A percentile compares a stretch with the other conserved stretches of the same genome.
phyloP scores from a whole-genome alignment of 2,329 filamentous ascomycete genomes.

The Aquanectria penicillioides region DNA sequence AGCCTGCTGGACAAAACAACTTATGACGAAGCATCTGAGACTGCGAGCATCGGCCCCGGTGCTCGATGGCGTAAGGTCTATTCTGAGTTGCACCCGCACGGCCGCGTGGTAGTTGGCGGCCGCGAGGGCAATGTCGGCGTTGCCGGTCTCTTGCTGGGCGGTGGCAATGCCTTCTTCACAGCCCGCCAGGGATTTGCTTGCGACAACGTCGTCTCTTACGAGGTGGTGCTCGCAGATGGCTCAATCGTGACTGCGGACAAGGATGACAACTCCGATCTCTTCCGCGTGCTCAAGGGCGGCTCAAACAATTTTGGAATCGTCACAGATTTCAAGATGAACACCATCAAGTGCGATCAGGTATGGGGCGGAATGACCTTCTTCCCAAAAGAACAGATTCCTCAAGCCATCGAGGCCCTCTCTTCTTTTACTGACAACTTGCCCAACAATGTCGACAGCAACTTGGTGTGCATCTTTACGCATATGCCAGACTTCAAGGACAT shows the following conservation, averaged over 20 bases:
- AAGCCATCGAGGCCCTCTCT: conserved; percentile 13
- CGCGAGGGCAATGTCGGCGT: background rate
- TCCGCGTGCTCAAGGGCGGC: conserved; percentile 61
- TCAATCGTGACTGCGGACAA: conserved; percentile 31
- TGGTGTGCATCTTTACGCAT: conserved; percentile 19
- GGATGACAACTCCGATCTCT: conserved; percentile 48
- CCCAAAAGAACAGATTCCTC: conserved; percentile 24
- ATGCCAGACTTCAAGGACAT: conserved; percentile 29
- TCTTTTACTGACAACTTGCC: conserved; percentile 22
- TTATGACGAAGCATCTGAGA: conserved; percentile 25
- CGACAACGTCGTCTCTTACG: background rate
- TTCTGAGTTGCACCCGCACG: background rate
- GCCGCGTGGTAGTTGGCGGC: background rate
- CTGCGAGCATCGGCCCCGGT: conserved; percentile 42
- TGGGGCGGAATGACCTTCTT: conserved; percentile 33
- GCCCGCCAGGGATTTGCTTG: background rate
- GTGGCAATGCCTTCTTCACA: background rate
- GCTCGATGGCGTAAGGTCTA: background rate
- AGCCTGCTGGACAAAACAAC: conserved; percentile 39
- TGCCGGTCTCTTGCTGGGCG: background rate
- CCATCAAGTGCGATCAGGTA: background rate
- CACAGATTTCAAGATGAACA: conserved; percentile 42
- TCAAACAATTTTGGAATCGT: conserved; percentile 62
- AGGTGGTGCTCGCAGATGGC: background rate
- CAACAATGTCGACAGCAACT: conserved; percentile 25